phyloP scores from a whole-genome alignment of 1,284 basidiomycete species.

The Tausonia pullulans region DNA sequence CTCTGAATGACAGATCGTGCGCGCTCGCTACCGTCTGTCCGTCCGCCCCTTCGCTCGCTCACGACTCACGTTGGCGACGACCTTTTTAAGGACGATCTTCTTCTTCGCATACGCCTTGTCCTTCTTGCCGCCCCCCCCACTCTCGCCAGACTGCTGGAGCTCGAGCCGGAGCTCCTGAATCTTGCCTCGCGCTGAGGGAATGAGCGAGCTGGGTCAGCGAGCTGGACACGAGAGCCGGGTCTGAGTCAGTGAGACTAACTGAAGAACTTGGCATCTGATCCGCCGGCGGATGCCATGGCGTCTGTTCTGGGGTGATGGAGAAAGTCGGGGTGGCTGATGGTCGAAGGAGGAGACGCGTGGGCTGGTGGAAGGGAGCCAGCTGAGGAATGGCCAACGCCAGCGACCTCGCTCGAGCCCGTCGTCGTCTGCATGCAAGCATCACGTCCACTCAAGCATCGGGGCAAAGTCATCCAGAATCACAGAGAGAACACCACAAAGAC shows the following conservation, averaged over 20 bases:
- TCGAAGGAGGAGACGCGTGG: not conserved
- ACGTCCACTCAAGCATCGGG: no score
- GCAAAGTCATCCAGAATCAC: no score
- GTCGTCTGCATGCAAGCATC: no score
- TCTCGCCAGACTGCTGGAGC: conserved; percentile 65
- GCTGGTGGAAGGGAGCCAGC: not conserved
- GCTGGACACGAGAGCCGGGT: not conserved
- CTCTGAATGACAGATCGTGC: no score
- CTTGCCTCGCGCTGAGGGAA: conserved; percentile 56
- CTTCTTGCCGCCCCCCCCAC: conserved; percentile 42
- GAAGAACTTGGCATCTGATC: conserved; percentile 16
- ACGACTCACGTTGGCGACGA: conserved; percentile 37
- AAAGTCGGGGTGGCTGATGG: not conserved
- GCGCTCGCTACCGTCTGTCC: no score
- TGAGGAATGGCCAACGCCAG: no score
- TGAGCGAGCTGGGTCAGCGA: not conserved
- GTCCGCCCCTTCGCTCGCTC: not conserved
- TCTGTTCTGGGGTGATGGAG: not conserved
- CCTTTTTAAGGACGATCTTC: conserved; percentile 86
- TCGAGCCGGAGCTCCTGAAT: conserved; percentile 70
- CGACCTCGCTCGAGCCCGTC: no score
- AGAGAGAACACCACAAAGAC: no score
- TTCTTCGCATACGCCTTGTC: conserved; percentile 88
- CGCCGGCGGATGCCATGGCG: not conserved
- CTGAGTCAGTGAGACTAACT: not conserved